A percentile compares a stretch with the other conserved stretches of the same genome.
Evolutionary conservation across 495 filamentous ascomycete genomes (phyloP).

Genomic region (Rostrohypoxylon terebratum): DNA sequence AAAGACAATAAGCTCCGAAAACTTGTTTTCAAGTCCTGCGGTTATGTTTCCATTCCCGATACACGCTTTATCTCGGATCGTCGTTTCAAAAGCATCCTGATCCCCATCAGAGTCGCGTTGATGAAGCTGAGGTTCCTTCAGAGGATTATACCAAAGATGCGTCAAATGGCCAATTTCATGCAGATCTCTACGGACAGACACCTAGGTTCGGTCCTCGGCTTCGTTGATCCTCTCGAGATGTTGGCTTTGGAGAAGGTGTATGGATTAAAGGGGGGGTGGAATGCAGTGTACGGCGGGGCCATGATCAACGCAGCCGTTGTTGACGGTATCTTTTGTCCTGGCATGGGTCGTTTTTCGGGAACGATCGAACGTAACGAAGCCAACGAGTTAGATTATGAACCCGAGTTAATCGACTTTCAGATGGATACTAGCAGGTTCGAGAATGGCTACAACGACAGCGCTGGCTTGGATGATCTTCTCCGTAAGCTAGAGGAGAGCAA

Average conservation of each 20-base stretch:
- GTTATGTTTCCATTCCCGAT: conserved; percentile 53
- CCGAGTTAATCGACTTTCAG: background rate
- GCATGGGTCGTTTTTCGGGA: background rate
- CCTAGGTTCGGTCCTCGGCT: conserved; percentile 44
- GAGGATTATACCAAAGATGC: background rate
- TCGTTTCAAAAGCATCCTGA: background rate
- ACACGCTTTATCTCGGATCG: conserved; percentile 27
- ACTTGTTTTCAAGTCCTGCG: conserved; percentile 59
- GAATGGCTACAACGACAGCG: background rate
- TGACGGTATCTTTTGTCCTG: background rate
- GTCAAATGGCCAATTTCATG: conserved; percentile 19
- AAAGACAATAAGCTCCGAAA: conserved; percentile 43
- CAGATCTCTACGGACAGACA: conserved; percentile 44
- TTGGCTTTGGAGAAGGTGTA: conserved; percentile 33
- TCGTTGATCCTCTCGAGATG: conserved; percentile 36
- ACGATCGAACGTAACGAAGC: background rate
- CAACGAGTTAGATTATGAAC: background rate
- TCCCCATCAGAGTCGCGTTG: background rate
- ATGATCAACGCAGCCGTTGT: conserved; percentile 25
- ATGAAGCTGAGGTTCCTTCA: background rate
- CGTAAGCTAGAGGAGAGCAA: background rate
- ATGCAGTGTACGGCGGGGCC: conserved; percentile 7
- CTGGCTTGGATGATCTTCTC: background rate
- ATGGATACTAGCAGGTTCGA: background rate
- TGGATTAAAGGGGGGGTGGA: conserved; percentile 29